phyloP scores from a whole-genome alignment of 179 eudicot genomes.

The Vitellaria paradoxa region DNA sequence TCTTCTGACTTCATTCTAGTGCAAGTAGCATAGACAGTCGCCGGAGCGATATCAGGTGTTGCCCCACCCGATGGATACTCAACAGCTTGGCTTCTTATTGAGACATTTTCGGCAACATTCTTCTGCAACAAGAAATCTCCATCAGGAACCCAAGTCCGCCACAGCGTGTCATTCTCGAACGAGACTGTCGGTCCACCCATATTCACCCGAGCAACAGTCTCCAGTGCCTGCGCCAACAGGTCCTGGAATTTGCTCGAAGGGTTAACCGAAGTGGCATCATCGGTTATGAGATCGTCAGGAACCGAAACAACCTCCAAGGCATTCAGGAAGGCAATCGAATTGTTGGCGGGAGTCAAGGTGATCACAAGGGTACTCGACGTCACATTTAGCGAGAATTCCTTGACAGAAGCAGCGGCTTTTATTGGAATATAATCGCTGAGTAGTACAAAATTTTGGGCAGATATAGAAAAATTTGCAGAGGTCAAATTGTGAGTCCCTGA shows the following conservation, averaged over 20 bases:
- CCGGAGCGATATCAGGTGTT: conserved; percentile 41
- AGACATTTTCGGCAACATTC: conserved; percentile 21
- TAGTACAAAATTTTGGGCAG: conserved; percentile 40
- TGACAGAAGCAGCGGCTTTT: conserved; percentile 13
- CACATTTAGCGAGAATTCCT: conserved; percentile 54
- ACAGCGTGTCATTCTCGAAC: conserved; percentile 42
- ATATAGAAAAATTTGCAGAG: conserved; percentile 42
- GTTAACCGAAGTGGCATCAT: conserved; percentile 26
- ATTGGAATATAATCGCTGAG: conserved; percentile 40
- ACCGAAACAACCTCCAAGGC: conserved; percentile 58
- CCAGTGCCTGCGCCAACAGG: conserved; percentile 33
- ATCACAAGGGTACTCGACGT: conserved; percentile 37
- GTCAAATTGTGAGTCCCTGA: conserved; percentile 32
- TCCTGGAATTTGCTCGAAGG: conserved; percentile 25
- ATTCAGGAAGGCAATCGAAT: conserved; percentile 53
- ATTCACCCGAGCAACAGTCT: conserved; percentile 51
- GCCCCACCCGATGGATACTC: conserved; percentile 29
- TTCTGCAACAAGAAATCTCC: conserved; percentile 20
- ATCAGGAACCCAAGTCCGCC: conserved; percentile 61
- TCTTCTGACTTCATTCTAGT: conserved; percentile 27
- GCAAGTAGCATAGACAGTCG: conserved; percentile 42
- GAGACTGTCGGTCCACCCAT: conserved; percentile 48
- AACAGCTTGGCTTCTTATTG: conserved; percentile 23
- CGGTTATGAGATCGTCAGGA: conserved; percentile 51
- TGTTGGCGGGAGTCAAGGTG: conserved; percentile 35